Evolutionary conservation across 2,329 filamentous ascomycete species (phyloP).

Genomic region (Lasiodiplodia citricola): DNA sequence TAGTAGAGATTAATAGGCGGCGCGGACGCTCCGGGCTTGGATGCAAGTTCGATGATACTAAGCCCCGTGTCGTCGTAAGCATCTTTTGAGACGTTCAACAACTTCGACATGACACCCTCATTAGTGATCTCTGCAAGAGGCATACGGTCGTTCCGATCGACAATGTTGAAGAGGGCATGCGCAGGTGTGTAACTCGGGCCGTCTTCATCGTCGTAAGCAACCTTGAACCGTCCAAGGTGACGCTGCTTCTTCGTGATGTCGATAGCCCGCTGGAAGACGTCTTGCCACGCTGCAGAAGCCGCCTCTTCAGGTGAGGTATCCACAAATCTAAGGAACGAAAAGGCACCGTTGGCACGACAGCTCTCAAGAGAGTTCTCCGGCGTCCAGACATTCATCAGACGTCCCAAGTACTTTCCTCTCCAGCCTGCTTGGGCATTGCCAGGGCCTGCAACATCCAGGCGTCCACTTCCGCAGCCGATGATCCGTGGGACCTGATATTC

Average conservation of each 20-base stretch:
- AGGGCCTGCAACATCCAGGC: slow-evolving; percentile 73
- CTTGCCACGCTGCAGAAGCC: slow-evolving; percentile 70
- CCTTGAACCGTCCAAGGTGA: slow-evolving; percentile 68
- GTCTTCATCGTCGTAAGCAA: slow-evolving; percentile 71
- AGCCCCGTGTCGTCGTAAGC: slow-evolving; percentile 74
- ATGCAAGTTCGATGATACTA: slow-evolving; percentile 79
- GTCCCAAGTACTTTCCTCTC: slow-evolving; percentile 74
- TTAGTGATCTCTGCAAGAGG: slow-evolving; percentile 71
- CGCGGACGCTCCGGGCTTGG: slow-evolving; percentile 77
- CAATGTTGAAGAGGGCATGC: slow-evolving; percentile 83
- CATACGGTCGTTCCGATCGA: slow-evolving; percentile 68
- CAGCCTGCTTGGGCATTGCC: slow-evolving; percentile 81
- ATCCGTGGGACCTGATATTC: slow-evolving; percentile 82
- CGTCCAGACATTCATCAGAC: slow-evolving; percentile 90
- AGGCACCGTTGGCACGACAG: slow-evolving; percentile 66
- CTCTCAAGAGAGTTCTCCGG: slow-evolving; percentile 76
- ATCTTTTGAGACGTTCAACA: slow-evolving; percentile 78
- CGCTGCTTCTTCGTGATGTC: slow-evolving; percentile 59
- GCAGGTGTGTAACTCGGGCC: slow-evolving; percentile 69
- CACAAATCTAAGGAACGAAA: slow-evolving; percentile 89
- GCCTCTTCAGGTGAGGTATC: slow-evolving; percentile 77
- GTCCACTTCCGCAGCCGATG: slow-evolving; percentile 80
- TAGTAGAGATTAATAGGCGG: slow-evolving; percentile 84
- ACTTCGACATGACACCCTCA: slow-evolving; percentile 73
- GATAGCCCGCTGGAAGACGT: slow-evolving; percentile 75